Base-by-base conservation (phyloP, 257 asterid genomes). In the Penstemon davidsonii region DNA sequence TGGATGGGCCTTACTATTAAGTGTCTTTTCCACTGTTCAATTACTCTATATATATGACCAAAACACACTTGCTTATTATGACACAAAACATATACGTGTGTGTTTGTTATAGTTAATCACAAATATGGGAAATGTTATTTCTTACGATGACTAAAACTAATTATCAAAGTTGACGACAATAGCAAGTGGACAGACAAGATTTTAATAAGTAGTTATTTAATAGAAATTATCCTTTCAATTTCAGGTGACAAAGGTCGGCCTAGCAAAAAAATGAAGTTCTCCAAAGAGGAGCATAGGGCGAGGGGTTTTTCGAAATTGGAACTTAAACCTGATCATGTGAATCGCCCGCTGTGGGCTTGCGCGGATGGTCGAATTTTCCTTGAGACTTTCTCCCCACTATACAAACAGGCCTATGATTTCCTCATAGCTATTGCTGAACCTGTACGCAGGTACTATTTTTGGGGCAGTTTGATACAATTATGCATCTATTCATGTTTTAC, bases 391-490 rank as follows among this genome's bases (percentile, higher is more conserved):
- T 94, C 99, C 9, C 84, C 90, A 2, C 79, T 94, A 13, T 91
- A 91, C 70, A 94, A 94, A 78, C 96, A 94, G 80, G 96, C 97
- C 5, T 91, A 91, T 78, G 99, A 91, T 80, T 94, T 94, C 78
- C 99, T 94, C 80, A 91, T 94, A 62, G 99, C 99, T 50, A 93
- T 93, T 75, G 99, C 97, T 3, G 97, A 93, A 60, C 99, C 97
- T 25, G 97, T 93, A 66, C 87, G 97, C 87, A 86, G 99, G 99
- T 93, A 78, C 60, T 5, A 6, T 25, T 57, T 25, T 66, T 5
- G 6, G 37, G 42, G 67, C 46, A 41, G 57, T 25, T 66, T 74
- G 18, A 0, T 51, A 69, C 57, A 11, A 15, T 49, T 44, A 46
- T 43, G 51, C 38, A 13, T 36, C 8, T 18, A 25, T 25, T 2